Conservation (phyloP, 768 basidiomycete genomes). For the Leccinum obscurum region DNA sequence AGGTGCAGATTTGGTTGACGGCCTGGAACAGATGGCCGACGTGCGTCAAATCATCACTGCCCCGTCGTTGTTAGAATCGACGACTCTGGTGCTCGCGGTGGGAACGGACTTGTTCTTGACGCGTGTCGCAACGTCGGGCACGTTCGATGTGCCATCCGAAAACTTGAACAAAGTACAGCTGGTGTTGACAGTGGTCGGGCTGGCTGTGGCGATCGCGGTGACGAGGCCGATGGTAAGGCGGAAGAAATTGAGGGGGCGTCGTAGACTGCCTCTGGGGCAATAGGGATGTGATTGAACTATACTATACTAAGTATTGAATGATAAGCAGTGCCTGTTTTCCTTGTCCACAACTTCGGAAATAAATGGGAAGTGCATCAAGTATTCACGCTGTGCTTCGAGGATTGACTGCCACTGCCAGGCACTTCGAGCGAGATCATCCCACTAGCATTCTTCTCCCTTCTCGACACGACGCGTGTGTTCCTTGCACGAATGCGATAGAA, state of each 20-base stretch:
- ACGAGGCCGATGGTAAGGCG: conserved; percentile 77
- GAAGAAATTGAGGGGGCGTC: conserved; percentile 57
- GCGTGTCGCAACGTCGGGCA: conserved; percentile 80
- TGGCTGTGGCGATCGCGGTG: conserved; percentile 70
- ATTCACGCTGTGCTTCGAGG: no score
- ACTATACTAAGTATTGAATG: not conserved
- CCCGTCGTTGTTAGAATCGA: conserved; percentile 88
- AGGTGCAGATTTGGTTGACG: not conserved
- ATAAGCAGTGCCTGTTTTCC: not conserved
- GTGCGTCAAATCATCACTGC: conserved; percentile 73
- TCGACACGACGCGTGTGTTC: no score
- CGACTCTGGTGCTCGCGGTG: conserved; percentile 81
- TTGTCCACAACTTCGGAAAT: no score
- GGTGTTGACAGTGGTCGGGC: conserved; percentile 72
- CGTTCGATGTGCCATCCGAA: conserved; percentile 91
- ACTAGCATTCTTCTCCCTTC: no score
- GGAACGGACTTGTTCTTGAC: conserved; percentile 91
- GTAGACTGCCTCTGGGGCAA: not conserved
- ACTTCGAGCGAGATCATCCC: no score
- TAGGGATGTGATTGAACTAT: not conserved
- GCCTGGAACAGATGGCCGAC: conserved; percentile 57
- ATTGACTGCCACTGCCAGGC: no score
- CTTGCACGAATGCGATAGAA: not conserved
- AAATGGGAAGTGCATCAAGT: no score
- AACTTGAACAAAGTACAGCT: conserved; percentile 93